These are phyloP conservation scores for Papiliotrema terrestris DNA, from an alignment of 1,284 basidiomycete species.

Conservation along the genomic window DNA sequence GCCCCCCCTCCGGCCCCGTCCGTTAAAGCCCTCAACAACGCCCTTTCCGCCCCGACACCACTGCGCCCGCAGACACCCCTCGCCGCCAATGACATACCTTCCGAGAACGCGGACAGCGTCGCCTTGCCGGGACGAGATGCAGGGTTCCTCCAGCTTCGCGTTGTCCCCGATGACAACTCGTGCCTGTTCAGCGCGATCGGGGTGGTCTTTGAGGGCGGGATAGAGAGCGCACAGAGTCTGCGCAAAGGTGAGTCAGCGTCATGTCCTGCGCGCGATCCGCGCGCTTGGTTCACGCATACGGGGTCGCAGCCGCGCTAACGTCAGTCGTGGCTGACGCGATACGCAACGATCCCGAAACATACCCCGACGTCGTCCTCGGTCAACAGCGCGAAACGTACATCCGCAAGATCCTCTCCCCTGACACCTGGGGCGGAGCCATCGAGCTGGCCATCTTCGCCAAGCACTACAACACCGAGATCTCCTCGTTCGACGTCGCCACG, in stretches of 20 bases:
- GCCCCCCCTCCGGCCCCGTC: slow-evolving; percentile 30
- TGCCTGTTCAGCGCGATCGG: slow-evolving; percentile 85
- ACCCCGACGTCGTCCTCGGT: slow-evolving; percentile 78
- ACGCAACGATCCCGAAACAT: slow-evolving; percentile 63
- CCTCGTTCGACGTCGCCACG: slow-evolving; percentile 84
- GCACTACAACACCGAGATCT: slow-evolving; percentile 78
- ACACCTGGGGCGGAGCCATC: slow-evolving; percentile 87
- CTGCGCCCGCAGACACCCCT: slow-evolving; percentile 7
- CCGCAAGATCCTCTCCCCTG: slow-evolving; percentile 67
- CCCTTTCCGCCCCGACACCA: slow-evolving; percentile 31
- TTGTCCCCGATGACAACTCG: slow-evolving; percentile 89
- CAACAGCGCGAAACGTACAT: slow-evolving; percentile 73
- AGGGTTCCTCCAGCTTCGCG: slow-evolving; percentile 51
- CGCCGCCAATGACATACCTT: slow-evolving; percentile 15
- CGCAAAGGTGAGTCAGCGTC: slow-evolving; percentile 32
- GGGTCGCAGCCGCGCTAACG: too few relatives aligned
- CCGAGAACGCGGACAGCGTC: slow-evolving; percentile 26
- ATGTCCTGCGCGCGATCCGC: too few relatives aligned
- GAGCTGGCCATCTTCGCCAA: slow-evolving; percentile 77
- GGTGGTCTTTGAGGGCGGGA: slow-evolving; percentile 76
- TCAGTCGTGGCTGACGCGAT: slow-evolving; percentile 80
- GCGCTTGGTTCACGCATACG: too few relatives aligned
- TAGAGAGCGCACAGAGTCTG: slow-evolving; percentile 53
- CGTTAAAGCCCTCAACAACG: slow-evolving; percentile 33
- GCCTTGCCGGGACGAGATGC: slow-evolving; percentile 51